These are phyloP conservation scores for Leptodontidium sp. DNA, from an alignment of 2,329 filamentous ascomycete genomes.

Conservation along the genomic window DNA sequence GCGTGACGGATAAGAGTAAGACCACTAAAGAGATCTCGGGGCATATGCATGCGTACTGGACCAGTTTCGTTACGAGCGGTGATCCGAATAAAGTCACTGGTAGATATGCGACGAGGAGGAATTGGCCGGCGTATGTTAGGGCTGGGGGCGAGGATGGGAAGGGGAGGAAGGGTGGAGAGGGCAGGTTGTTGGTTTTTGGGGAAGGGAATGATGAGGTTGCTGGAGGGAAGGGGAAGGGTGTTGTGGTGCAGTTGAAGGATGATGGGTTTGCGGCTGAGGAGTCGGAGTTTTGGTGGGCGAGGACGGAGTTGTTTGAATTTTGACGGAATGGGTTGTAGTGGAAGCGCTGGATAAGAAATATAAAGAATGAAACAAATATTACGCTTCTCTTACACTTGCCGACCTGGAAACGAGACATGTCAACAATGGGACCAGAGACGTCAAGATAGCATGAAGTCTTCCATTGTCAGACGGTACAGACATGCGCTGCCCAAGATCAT, in stretches of 20 bases:
- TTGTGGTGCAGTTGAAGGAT: conserved; percentile 53
- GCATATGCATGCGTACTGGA: conserved; percentile 46
- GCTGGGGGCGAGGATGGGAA: conserved; percentile 27
- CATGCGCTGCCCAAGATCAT: background rate
- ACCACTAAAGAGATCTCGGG: conserved; percentile 36
- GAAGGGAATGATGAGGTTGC: conserved; percentile 64
- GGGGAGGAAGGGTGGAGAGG: conserved; percentile 21
- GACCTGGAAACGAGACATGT: too few relatives aligned
- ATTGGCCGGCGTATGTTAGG: conserved; percentile 38
- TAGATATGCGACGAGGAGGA: conserved; percentile 28
- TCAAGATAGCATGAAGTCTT: too few relatives aligned
- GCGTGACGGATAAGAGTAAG: conserved; percentile 21
- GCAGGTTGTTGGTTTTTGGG: conserved; percentile 62
- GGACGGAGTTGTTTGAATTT: conserved; percentile 55
- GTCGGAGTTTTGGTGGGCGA: conserved; percentile 69
- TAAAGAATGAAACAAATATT: too few relatives aligned
- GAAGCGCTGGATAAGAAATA: background rate
- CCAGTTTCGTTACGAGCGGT: conserved; percentile 44
- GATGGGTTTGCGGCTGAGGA: conserved; percentile 56
- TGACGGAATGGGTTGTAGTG: background rate
- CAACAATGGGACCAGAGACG: too few relatives aligned
- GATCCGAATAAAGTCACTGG: conserved; percentile 44
- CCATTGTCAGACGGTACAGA: too few relatives aligned
- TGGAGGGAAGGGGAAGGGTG: conserved; percentile 50
- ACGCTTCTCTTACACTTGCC: too few relatives aligned